A percentile compares a stretch with the other conserved stretches of the same genome.
These are phyloP conservation scores for Thymus quinquecostatus DNA, from an alignment of 257 asterid genomes.

Conservation along the genomic window DNA sequence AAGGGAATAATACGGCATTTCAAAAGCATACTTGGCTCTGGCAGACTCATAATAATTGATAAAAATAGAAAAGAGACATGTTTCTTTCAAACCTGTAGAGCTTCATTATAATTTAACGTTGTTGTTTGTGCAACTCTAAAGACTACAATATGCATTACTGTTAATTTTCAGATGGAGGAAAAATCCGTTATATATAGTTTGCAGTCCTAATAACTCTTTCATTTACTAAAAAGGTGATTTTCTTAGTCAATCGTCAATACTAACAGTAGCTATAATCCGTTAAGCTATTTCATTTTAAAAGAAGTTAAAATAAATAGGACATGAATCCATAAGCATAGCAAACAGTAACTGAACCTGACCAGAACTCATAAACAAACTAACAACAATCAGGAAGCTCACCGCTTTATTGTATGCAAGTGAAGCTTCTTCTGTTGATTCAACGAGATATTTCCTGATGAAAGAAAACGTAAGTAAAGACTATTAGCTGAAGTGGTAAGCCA, in stretches of 20 bases:
- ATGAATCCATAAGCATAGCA: conserved; percentile 3
- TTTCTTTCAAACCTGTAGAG: background rate
- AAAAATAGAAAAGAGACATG: background rate
- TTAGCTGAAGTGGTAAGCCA: conserved; percentile 19
- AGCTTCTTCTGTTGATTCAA: conserved; percentile 95
- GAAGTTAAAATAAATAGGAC: conserved; percentile 5
- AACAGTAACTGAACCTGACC: conserved; percentile 10
- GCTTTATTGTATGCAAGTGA: conserved; percentile 97
- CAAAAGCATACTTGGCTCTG: conserved; percentile 5
- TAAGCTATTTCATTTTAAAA: conserved; percentile 10
- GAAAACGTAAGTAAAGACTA: conserved; percentile 23
- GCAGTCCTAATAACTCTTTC: no score
- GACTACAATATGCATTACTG: no score
- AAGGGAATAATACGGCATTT: conserved; percentile 7
- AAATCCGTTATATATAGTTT: no score
- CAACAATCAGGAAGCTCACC: conserved; percentile 49
- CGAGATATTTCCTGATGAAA: conserved; percentile 74
- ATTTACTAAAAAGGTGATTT: no score
- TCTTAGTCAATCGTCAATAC: background rate
- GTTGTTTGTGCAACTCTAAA: background rate
- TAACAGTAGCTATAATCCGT: background rate
- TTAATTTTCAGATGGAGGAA: no score
- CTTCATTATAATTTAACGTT: no score
- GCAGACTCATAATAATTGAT: conserved; percentile 9
- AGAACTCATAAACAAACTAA: conserved; percentile 7